These are phyloP conservation scores for Backusella mclennaniae DNA, from an alignment of 192 early-diverging fungal genomes.

Conservation along the genomic window DNA sequence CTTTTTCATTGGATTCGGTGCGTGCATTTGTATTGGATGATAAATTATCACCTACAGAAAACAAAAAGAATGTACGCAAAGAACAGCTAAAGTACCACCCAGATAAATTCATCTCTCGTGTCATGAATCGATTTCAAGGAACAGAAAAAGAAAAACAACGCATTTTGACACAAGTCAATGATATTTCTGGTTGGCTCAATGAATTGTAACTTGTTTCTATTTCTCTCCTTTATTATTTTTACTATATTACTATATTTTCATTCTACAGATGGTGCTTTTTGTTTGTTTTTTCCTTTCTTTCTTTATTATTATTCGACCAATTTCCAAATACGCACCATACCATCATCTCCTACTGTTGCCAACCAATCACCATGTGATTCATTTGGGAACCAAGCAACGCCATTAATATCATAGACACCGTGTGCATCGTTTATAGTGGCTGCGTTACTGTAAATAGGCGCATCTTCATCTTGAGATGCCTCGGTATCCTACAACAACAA, in stretches of 20 bases:
- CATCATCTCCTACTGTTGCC: conserved; percentile 92
- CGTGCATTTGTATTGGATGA: conserved; percentile 12
- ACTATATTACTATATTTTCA: not conserved
- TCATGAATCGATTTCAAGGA: conserved; percentile 13
- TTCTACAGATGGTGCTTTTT: not conserved
- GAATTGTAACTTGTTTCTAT: conserved; percentile 22
- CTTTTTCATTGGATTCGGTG: conserved; percentile 13
- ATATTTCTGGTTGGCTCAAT: conserved; percentile 32
- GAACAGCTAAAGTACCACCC: conserved; percentile 37
- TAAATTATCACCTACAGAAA: conserved; percentile 2
- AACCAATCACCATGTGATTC: conserved; percentile 64
- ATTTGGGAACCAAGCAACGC: conserved; percentile 80
- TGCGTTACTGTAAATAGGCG: conserved; percentile 32
- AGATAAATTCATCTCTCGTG: conserved; percentile 32
- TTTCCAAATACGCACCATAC: conserved; percentile 80
- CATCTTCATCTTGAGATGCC: conserved; percentile 9
- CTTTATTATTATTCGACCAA: conserved; percentile 23
- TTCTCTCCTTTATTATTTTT: not conserved
- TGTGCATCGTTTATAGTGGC: conserved; percentile 65
- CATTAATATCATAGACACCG: conserved; percentile 87
- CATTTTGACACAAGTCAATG: conserved; percentile 23
- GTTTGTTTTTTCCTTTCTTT: not conserved
- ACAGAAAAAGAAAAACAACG: conserved; percentile 18
- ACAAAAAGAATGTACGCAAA: conserved; percentile 25
- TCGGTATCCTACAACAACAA: not conserved